Evolutionary conservation across 2,329 filamentous ascomycete genomes (phyloP), one percentile per base, ranked within the genome.

Genomic region (Raffaelea deltoideospora): DNA sequence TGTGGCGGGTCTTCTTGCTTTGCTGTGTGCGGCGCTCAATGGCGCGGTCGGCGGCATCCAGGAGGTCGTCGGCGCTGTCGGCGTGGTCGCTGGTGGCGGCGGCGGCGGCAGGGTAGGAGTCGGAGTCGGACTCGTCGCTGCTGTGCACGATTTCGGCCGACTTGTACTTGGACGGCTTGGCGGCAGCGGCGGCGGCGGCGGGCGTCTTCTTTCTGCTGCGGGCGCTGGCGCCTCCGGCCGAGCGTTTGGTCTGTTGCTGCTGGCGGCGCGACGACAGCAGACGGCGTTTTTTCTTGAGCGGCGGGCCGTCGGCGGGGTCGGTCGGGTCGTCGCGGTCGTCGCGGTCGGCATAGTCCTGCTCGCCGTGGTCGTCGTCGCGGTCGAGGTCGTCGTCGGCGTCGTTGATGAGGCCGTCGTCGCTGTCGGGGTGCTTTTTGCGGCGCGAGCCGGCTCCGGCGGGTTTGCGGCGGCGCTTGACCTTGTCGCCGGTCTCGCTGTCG

Each of bases 81-180:
- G n/a, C n/a, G n/a, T n/a, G n/a, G n/a, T n/a, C n/a, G n/a, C n/a
- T n/a, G n/a, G n/a, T n/a, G 5, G 59, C 56, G 52, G 1, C 47
- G 54, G 32, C 58, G 57, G 4, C 69, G 72, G 44, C 81, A 77
- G 8, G 15, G 11, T 36, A 37, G 3, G 57, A 57, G 6, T 59
- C 56, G 13, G 53, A 52, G 2, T 48, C 54, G 31, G 58, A 57
- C 3, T 70, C 72, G 44, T 82, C 78, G 42, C 78, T 84, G 43
- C 88, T 81, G 31, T 84, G 79, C 21, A 94, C 76, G 43, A 86
- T 73, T 57, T 93, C 86, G 2, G 72, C 76, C 35, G 80, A 87
- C 68, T 94, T 94, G 66, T 73, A 93, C 58, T 93, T 92, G 54
- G 53, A 56, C 42, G 58, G 61, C 44, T 43, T 72, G 31, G 24